Conservation (phyloP, 1,139 yeast genomes). For the Yamadazyma triangularis region DNA sequence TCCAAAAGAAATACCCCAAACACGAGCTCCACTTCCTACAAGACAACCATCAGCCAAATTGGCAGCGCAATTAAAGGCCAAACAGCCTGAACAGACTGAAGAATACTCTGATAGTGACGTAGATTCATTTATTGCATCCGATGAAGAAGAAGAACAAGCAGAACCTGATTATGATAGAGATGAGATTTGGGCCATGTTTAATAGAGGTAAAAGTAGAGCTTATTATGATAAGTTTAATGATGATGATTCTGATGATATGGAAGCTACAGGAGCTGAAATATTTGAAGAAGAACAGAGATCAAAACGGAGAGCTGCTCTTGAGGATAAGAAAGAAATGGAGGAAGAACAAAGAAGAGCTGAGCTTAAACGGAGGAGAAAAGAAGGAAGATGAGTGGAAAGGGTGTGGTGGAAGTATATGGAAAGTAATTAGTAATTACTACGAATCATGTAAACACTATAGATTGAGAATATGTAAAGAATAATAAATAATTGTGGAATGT, state of each 20-base stretch:
- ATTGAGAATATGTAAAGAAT: no score
- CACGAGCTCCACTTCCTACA: slow-evolving; percentile 21
- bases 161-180: slow-evolving; percentile 61
- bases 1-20: slow-evolving; percentile 6
- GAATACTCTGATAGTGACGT: slow-evolving; percentile 31
- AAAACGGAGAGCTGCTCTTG: slow-evolving; percentile 52
- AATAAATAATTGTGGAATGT: no score
- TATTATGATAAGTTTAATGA: slow-evolving; percentile 46
- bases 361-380: slow-evolving; percentile 22
- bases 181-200: slow-evolving; percentile 87
- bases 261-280: slow-evolving; percentile 87
- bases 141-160: slow-evolving; percentile 36
- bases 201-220: slow-evolving; percentile 52
- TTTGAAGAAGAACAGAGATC: slow-evolving; percentile 76
- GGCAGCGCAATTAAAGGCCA: slow-evolving; percentile 22
- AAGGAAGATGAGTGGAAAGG: no score
- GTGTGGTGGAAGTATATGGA: no score
- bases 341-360: slow-evolving; percentile 48
- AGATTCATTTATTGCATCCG: slow-evolving; percentile 54
- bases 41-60: slow-evolving; percentile 18
- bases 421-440: no score
- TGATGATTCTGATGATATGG: slow-evolving; percentile 76
- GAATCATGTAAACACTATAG: no score
- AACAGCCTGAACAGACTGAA: slow-evolving; percentile 8
- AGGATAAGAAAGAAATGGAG: slow-evolving; percentile 60